Conservation (phyloP, 345 rosid species). For the Brassica carinata region DNA sequence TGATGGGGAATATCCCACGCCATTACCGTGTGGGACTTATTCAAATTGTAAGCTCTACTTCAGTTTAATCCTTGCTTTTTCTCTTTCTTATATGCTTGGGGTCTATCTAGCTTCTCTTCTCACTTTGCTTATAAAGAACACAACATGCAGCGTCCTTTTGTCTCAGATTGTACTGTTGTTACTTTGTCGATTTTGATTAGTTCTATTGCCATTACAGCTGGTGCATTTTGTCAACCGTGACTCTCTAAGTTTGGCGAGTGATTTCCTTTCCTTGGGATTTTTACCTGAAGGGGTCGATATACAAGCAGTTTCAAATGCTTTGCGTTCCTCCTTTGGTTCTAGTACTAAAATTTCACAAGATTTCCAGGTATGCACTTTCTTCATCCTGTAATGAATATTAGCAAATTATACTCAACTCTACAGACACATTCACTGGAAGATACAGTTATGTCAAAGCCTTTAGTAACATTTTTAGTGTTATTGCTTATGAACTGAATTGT, state of each 20-base stretch:
- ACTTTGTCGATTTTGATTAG: conserved; percentile 28
- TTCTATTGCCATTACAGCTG: conserved; percentile 70
- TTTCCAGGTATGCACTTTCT: conserved; percentile 68
- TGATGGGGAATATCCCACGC: conserved; percentile 98
- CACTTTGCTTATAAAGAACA: background rate
- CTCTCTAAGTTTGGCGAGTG: conserved; percentile 96
- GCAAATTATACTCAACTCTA: background rate
- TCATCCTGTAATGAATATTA: background rate
- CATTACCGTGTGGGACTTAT: conserved; percentile 95
- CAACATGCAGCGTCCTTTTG: background rate
- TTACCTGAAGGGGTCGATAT: conserved; percentile 89
- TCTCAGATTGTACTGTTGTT: background rate
- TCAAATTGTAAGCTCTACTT: conserved; percentile 66
- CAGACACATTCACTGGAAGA: background rate
- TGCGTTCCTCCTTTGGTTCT: conserved; percentile 75
- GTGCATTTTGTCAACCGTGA: conserved; percentile 99
- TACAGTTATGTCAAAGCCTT: background rate
- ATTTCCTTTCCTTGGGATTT: conserved; percentile 98
- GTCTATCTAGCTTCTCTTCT: conserved; percentile 3
- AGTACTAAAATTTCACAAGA: conserved; percentile 75
- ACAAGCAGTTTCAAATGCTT: conserved; percentile 74
- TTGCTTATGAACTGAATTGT: background rate
- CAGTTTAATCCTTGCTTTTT: background rate
- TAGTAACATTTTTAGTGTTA: background rate
- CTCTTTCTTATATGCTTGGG: background rate